phyloP scores from a whole-genome alignment of 2,329 filamentous ascomycete genomes.

The Pestalotiopsis sp. region DNA sequence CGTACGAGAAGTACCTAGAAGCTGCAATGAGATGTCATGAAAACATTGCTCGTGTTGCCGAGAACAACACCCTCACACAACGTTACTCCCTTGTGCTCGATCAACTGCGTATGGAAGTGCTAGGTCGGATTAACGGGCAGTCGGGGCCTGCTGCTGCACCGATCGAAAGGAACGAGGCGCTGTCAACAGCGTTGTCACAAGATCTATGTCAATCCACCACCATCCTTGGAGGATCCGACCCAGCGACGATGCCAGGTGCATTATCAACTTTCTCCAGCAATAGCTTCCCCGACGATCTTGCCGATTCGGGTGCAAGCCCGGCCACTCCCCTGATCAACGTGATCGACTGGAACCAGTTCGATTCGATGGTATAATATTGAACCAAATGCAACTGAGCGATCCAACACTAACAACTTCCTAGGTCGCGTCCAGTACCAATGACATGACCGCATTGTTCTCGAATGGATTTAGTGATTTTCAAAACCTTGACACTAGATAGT shows the following conservation, averaged over 20 bases:
- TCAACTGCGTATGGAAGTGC: conserved; percentile 24
- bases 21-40: conserved; percentile 24
- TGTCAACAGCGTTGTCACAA: conserved; percentile 26
- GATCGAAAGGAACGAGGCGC: background rate
- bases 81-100: conserved; percentile 29
- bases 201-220: background rate
- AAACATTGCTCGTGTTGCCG: conserved; percentile 24
- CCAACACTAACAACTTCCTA: background rate
- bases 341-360: conserved; percentile 2
- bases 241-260: background rate
- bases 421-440: background rate
- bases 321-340: background rate
- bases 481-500: background rate
- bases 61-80: conserved; percentile 24
- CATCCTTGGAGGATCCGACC: background rate
- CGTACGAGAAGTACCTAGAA: conserved; percentile 18
- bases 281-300: background rate
- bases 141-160: conserved; percentile 14
- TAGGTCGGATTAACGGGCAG: conserved; percentile 20
- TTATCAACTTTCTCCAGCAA: background rate
- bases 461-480: background rate
- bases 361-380: background rate
- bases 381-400: background rate
- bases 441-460: background rate
- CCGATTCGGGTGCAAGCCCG: background rate